A percentile compares a stretch with the other conserved stretches of the same genome.
These are phyloP conservation scores for Lagerstroemia speciosa DNA, from an alignment of 345 rosid genomes.

Conservation along the genomic window DNA sequence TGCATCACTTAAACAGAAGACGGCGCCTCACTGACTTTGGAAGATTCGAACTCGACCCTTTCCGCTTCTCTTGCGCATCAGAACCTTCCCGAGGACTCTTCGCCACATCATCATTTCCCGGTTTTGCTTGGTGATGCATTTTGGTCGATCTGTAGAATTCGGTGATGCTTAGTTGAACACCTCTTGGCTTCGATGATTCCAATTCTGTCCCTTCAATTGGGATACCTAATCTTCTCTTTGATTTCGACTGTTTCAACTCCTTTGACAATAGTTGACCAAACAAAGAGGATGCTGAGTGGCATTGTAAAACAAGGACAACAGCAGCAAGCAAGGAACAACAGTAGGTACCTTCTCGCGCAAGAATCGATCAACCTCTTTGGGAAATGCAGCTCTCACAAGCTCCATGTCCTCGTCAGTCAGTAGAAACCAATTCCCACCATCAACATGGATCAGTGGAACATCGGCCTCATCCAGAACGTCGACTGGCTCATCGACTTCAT, in stretches of 20 bases:
- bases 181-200: slow-evolving; percentile 34
- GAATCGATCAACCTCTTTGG: slow-evolving; percentile 50
- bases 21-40: slow-evolving; percentile 69
- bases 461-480: slow-evolving; percentile 39
- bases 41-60: slow-evolving; percentile 29
- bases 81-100: slow-evolving; percentile 14
- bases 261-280: slow-evolving; percentile 12
- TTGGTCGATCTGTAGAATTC: slow-evolving; percentile 71
- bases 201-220: slow-evolving; percentile 24
- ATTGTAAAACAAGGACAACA: background rate
- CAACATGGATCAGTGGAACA: slow-evolving; percentile 41
- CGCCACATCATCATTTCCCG: slow-evolving; percentile 25
- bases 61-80: slow-evolving; percentile 38
- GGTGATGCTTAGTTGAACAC: slow-evolving; percentile 53
- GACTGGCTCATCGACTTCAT: slow-evolving; percentile 35
- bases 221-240: slow-evolving; percentile 28
- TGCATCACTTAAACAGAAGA: slow-evolving; percentile 39
- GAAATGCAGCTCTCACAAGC: slow-evolving; percentile 66
- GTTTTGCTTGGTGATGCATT: slow-evolving; percentile 21
- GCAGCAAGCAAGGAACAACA: background rate
- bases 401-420: slow-evolving; percentile 68
- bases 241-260: slow-evolving; percentile 33
- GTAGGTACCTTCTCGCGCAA: slow-evolving; percentile 52
- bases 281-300: background rate
- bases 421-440: slow-evolving; percentile 42